A percentile compares a stretch with the other conserved stretches of the same genome.
phyloP scores from a whole-genome alignment of 805 yeast species.

The Suhomyces sp. region DNA sequence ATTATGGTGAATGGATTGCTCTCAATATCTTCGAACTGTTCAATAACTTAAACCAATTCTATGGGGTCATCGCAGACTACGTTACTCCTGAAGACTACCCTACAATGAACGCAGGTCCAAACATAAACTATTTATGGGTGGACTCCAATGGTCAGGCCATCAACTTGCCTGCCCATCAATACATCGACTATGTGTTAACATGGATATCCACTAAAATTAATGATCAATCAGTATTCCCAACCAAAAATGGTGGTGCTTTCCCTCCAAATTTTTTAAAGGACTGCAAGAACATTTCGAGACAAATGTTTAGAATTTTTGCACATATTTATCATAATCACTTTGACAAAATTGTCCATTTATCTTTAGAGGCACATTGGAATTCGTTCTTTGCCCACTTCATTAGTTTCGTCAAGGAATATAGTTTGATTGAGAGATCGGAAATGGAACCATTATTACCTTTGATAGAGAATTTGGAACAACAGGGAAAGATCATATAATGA shows the following conservation, averaged over 20 bases:
- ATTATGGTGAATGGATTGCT: constrained; percentile 93
- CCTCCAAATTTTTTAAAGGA: constrained; percentile 83
- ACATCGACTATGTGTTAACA: constrained; percentile 85
- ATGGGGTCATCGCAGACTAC: constrained; percentile 86
- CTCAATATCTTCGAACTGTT: constrained; percentile 87
- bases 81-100: constrained; percentile 88
- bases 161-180: constrained; percentile 87
- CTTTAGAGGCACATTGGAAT: constrained; percentile 97
- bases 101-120: constrained; percentile 94
- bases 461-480: constrained; percentile 76
- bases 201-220: constrained; percentile 88
- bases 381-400: constrained; percentile 94
- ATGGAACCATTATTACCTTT: constrained; percentile 74
- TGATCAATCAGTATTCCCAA: constrained; percentile 89
- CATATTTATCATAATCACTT: constrained; percentile 93
- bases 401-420: constrained; percentile 82
- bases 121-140: constrained; percentile 87
- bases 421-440: constrained; percentile 74
- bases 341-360: constrained; percentile 86
- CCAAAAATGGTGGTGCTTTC: constrained; percentile 84
- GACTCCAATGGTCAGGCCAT: constrained; percentile 75
- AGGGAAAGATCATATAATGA: constrained; percentile 68
- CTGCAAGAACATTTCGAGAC: constrained; percentile 82
- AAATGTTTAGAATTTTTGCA: constrained; percentile 94
- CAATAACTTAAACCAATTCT: constrained; percentile 81